Percentiles rank a stretch among this genome's conserved stretches.
These are phyloP conservation scores for Thalassiosira exigua DNA, from an alignment of 352 stramenopile species.

Conservation along the genomic window DNA sequence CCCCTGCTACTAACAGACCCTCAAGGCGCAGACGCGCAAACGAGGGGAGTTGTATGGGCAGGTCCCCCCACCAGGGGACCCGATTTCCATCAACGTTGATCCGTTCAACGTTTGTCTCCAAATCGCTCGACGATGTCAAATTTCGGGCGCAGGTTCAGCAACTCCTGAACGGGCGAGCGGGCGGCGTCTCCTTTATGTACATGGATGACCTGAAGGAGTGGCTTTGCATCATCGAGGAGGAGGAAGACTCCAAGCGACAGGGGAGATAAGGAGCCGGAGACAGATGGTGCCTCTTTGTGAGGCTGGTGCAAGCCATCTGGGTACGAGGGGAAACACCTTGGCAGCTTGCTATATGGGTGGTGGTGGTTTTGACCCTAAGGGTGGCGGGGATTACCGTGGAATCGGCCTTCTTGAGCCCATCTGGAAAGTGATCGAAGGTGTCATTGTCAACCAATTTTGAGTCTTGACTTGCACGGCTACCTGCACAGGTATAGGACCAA, in stretches of 20 bases:
- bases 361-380: too few relatives aligned
- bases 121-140: slow-evolving; percentile 1
- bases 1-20: slow-evolving; percentile 17
- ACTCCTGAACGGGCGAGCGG: slow-evolving; percentile 10
- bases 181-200: slow-evolving; percentile 6
- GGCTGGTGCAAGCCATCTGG: too few relatives aligned
- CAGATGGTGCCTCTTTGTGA: too few relatives aligned
- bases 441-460: slow-evolving; percentile 6
- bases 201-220: slow-evolving; percentile 30
- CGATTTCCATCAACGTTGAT: slow-evolving; percentile 27
- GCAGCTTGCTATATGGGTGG: too few relatives aligned
- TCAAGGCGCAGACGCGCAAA: slow-evolving; percentile 19
- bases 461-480: slow-evolving; percentile 17
- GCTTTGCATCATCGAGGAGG: too few relatives aligned
- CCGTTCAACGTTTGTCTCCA: slow-evolving; percentile 9
- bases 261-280: too few relatives aligned
- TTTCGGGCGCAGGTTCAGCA: slow-evolving; percentile 9
- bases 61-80: slow-evolving; percentile 22
- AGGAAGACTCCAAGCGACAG: too few relatives aligned
- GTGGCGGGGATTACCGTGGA: too few relatives aligned
- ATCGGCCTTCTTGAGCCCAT: neutral
- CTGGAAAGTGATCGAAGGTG: neutral
- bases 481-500: slow-evolving; percentile 12
- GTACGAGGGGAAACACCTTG: too few relatives aligned
- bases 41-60: slow-evolving; percentile 29